phyloP scores from a whole-genome alignment of 371 early-diverging fungal species.

The Apophysomyces variabilis region DNA sequence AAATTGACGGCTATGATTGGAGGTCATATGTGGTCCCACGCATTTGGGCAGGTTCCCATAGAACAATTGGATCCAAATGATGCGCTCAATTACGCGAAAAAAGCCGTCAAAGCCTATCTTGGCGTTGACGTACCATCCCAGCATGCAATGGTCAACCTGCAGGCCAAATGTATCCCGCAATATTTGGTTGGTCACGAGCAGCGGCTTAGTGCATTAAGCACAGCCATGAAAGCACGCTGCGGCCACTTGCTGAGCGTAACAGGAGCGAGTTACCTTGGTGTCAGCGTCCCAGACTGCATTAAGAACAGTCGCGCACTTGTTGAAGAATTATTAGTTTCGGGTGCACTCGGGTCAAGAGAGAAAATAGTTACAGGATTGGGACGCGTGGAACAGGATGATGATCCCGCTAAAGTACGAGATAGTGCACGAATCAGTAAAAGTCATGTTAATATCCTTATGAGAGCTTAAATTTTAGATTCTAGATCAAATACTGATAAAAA shows the following conservation, averaged over 20 bases:
- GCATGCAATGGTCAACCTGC: slow-evolving; percentile 58
- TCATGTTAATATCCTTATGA: slow-evolving; percentile 42
- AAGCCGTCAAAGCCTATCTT: slow-evolving; percentile 58
- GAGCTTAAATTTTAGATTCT: slow-evolving; percentile 24
- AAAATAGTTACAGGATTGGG: slow-evolving; percentile 62
- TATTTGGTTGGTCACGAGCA: slow-evolving; percentile 83
- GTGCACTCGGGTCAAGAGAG: slow-evolving; percentile 40
- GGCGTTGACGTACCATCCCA: slow-evolving; percentile 60
- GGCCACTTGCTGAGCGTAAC: slow-evolving; percentile 70
- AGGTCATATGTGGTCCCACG: slow-evolving; percentile 74
- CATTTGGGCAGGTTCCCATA: slow-evolving; percentile 35
- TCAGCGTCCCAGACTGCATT: slow-evolving; percentile 89
- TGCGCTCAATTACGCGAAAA: slow-evolving; percentile 29
- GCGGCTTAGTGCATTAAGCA: slow-evolving; percentile 66
- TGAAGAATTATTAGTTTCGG: slow-evolving; percentile 48
- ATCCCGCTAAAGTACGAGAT: slow-evolving; percentile 26
- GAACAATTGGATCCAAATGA: slow-evolving; percentile 34
- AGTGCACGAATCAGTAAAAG: slow-evolving; percentile 43
- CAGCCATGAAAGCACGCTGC: slow-evolving; percentile 39
- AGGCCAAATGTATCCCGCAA: slow-evolving; percentile 89
- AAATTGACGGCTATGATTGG: slow-evolving; percentile 94
- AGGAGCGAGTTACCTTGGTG: slow-evolving; percentile 86
- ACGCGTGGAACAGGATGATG: slow-evolving; percentile 23
- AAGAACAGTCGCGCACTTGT: slow-evolving; percentile 72
- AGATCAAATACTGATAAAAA: background rate